These are phyloP conservation scores for Calcarisporium arbuscula DNA, from an alignment of 2,329 filamentous ascomycete genomes.

Conservation along the genomic window DNA sequence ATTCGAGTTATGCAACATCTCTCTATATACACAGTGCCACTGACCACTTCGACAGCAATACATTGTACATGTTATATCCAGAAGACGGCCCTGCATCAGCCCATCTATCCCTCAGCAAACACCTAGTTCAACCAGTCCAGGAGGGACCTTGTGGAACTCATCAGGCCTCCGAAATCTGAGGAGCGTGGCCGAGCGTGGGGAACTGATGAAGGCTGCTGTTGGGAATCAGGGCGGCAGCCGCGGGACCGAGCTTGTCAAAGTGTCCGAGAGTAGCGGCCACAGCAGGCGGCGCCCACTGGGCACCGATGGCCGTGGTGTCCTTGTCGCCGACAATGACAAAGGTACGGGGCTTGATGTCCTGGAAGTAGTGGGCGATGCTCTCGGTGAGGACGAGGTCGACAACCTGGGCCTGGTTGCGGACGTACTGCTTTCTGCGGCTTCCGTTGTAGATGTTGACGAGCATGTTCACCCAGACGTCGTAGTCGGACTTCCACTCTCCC, in stretches of 20 bases:
- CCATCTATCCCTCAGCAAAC: background rate
- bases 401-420: slow-evolving; percentile 41
- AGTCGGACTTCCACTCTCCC: slow-evolving; percentile 39
- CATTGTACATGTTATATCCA: too few relatives aligned
- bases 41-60: too few relatives aligned
- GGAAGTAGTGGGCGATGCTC: slow-evolving; percentile 44
- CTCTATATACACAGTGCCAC: too few relatives aligned
- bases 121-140: slow-evolving; percentile 33
- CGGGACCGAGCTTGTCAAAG: slow-evolving; percentile 42
- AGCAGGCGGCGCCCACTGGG: slow-evolving; percentile 40
- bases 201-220: slow-evolving; percentile 40
- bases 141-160: slow-evolving; percentile 38
- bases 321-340: slow-evolving; percentile 44
- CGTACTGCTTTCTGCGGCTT: slow-evolving; percentile 32
- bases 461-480: slow-evolving; percentile 51
- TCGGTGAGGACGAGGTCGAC: slow-evolving; percentile 51
- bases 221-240: slow-evolving; percentile 36
- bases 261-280: slow-evolving; percentile 40
- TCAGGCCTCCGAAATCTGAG: slow-evolving; percentile 46
- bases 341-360: slow-evolving; percentile 36
- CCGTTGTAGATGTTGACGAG: slow-evolving; percentile 44
- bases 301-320: slow-evolving; percentile 50
- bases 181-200: slow-evolving; percentile 42
- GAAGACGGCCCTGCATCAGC: too few relatives aligned
- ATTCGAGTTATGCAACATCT: too few relatives aligned